Evolutionary conservation across 768 basidiomycete species (phyloP).

Genomic region (Auricularia heimuer): DNA sequence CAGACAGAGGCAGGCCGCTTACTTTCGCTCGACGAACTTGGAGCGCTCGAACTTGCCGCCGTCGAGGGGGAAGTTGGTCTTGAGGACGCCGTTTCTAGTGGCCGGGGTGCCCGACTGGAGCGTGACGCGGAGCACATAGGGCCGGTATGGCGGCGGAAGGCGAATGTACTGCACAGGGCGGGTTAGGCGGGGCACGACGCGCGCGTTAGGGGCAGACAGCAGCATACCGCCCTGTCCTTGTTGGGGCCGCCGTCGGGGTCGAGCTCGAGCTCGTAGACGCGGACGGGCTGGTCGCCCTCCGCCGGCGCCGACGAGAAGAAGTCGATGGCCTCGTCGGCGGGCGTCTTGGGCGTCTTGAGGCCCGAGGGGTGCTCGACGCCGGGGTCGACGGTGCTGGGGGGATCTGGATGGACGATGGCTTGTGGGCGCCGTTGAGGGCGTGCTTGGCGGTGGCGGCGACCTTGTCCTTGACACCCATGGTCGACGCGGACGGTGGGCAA

Average conservation of each 20-base stretch:
- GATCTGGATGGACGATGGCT: conserved; percentile 9
- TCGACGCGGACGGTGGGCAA: background rate
- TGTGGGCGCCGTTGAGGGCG: conserved; percentile 31
- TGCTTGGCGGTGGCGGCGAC: conserved; percentile 51
- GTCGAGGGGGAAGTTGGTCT: conserved; percentile 94
- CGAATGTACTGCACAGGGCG: conserved; percentile 68
- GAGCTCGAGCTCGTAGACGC: conserved; percentile 77
- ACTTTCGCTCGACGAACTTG: conserved; percentile 67
- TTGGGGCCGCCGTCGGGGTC: conserved; percentile 87
- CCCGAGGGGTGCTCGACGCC: background rate
- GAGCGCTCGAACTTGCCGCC: conserved; percentile 78
- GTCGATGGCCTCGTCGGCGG: conserved; percentile 84
- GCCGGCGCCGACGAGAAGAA: conserved; percentile 60
- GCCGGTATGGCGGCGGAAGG: conserved; percentile 79
- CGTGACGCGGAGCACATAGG: conserved; percentile 86
- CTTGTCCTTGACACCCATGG: conserved; percentile 19
- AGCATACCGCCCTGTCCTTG: conserved; percentile 68
- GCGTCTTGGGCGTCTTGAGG: conserved; percentile 66
- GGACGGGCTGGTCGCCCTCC: conserved; percentile 53
- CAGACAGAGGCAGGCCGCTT: conserved; percentile 19
- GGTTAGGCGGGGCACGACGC: conserved; percentile 3
- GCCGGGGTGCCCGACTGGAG: conserved; percentile 89
- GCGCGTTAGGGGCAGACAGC: conserved; percentile 8
- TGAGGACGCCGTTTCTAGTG: conserved; percentile 82
- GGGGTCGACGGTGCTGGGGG: background rate